Conservation (phyloP, 163 green algal species). For the Coccomyxa subellipsoidea region DNA sequence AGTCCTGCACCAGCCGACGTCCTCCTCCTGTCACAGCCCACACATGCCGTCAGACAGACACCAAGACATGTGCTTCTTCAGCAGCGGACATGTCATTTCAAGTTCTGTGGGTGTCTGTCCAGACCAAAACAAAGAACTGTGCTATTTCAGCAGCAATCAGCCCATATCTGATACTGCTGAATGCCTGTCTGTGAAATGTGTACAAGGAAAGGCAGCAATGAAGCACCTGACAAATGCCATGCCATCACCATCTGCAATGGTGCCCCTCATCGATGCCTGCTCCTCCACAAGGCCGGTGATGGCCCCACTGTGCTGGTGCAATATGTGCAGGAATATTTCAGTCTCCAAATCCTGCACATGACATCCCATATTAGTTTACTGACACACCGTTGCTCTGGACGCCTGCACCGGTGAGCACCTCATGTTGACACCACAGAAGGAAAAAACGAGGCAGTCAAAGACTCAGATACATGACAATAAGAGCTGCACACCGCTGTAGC, state of each 20-base stretch:
- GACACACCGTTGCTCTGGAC: not conserved
- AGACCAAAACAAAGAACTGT: too few relatives aligned
- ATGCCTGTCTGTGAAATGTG: too few relatives aligned
- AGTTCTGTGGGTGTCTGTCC: too few relatives aligned
- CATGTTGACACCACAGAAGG: not conserved
- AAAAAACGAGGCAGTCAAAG: not conserved
- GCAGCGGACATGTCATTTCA: too few relatives aligned
- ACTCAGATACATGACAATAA: not conserved
- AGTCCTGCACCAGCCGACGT: not conserved
- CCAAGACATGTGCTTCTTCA: not conserved
- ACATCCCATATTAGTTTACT: not conserved
- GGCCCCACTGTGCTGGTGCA: slow-evolving; percentile 33
- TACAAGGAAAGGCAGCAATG: not conserved
- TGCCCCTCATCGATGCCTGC: not conserved
- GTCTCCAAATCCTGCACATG: slow-evolving; percentile 66
- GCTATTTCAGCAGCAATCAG: too few relatives aligned
- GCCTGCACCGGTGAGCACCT: too few relatives aligned
- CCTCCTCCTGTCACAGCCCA: not conserved
- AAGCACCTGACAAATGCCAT: not conserved
- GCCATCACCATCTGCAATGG: not conserved
- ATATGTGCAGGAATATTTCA: slow-evolving; percentile 77
- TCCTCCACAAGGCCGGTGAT: not conserved
- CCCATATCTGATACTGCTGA: too few relatives aligned
- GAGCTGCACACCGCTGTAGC: slow-evolving; percentile 22
- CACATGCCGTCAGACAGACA: not conserved